Evolutionary conservation across 2,329 filamentous ascomycete genomes (phyloP), one percentile per base, ranked within the genome.

Genomic region (Cercospora zeae-maydis): DNA sequence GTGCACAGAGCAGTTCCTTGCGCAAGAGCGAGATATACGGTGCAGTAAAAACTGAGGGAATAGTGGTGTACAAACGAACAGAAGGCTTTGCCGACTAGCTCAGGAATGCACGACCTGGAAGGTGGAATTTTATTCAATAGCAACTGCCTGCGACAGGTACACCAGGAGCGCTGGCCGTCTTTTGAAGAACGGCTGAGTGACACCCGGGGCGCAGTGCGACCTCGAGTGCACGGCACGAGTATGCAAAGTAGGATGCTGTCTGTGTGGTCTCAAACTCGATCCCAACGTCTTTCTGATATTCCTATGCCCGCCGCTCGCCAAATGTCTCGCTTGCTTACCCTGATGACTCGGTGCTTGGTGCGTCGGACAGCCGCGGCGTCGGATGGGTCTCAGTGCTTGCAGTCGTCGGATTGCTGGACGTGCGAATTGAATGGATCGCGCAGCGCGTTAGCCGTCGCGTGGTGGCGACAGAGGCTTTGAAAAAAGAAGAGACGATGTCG

Each of bases 41-140:
- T 59, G 49, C 58, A 61, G 55, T 47, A 3, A 64, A 51, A 62
- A 53, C 55, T 61, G 58, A 62, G 59, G 61, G 59, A 62, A 60
- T 62, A 60, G 66, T 70, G 63, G 63, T 70, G 69, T 69, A 70
- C 68, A 70, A 67, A 57, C 65, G 67, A 68, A 66, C 62, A 69
- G 66, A 59, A 68, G 66, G 64, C 64, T 34, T 24, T 56, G 62
- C 63, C 62, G 60, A 59, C 66, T 69, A 62, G 66, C 63, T 67
- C 69, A 68, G 61, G 63, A 59, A 63, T 67, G 65, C 69, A 71
- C 69, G 63, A 71, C 68, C 69, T 64, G 53, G 57, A 65, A 67
- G 67, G 67, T 61, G 63, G 60, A 63, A 67, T 71, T 70, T 64
- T 69, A 71, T 72, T 72, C 58, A 71, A 71, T 68, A 69, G 66